Conservation (phyloP, 768 basidiomycete species). For the Termitomyces sp. region DNA sequence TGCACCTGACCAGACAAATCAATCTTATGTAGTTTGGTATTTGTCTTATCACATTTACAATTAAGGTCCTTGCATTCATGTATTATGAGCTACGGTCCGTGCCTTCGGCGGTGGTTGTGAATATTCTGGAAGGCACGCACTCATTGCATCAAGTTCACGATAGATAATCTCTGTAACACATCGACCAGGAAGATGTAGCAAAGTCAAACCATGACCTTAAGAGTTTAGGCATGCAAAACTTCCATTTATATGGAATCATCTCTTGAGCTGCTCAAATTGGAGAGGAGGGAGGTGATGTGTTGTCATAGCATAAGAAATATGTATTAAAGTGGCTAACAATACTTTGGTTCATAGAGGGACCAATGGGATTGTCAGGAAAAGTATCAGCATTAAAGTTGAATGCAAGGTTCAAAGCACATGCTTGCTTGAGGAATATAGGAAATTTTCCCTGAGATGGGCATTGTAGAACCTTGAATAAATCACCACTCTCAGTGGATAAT, state of each 20-base stretch:
- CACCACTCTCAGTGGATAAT: no score
- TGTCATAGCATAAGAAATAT: not conserved
- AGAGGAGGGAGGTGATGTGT: not conserved
- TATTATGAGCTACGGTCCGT: no score
- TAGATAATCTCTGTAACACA: not conserved
- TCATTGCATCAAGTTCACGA: not conserved
- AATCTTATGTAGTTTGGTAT: no score
- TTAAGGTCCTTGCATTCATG: no score
- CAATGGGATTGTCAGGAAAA: not conserved
- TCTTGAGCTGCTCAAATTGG: not conserved
- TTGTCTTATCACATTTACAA: no score
- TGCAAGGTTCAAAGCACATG: not conserved
- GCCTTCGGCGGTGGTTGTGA: not conserved
- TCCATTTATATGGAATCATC: not conserved
- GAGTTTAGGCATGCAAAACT: not conserved
- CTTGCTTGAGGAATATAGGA: not conserved
- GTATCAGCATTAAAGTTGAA: not conserved
- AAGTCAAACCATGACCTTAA: not conserved
- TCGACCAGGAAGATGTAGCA: not conserved
- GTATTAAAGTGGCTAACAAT: not conserved
- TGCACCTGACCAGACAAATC: not conserved
- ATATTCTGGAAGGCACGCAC: not conserved
- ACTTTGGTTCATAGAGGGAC: not conserved
- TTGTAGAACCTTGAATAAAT: not conserved
- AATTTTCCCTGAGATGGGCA: not conserved